phyloP scores from a whole-genome alignment of 768 basidiomycete species.

The Pleurotus djamor region DNA sequence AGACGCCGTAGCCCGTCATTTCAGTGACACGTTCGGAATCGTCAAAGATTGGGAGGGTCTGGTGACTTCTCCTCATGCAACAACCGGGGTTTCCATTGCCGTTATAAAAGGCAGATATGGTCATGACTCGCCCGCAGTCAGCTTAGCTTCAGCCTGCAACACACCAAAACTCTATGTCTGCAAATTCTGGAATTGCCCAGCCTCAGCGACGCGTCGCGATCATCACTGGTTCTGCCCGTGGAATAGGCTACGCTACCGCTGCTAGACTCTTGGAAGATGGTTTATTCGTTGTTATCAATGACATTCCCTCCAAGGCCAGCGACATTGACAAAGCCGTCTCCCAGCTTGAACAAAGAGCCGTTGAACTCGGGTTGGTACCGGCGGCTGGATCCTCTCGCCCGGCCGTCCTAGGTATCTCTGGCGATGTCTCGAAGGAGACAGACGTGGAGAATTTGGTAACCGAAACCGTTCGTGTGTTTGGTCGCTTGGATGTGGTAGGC shows the following conservation, averaged over 20 bases:
- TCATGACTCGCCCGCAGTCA: too few species aligned
- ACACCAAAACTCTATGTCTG: neutral
- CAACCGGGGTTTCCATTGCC: too few species aligned
- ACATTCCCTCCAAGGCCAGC: slow-evolving; percentile 21
- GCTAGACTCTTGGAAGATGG: slow-evolving; percentile 38
- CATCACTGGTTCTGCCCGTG: slow-evolving; percentile 34
- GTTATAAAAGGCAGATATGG: too few species aligned
- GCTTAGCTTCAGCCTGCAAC: too few species aligned
- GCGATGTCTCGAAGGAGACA: slow-evolving; percentile 1
- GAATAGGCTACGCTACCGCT: slow-evolving; percentile 41
- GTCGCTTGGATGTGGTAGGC: slow-evolving; percentile 6
- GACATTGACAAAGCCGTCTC: slow-evolving; percentile 19
- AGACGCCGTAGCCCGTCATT: too few species aligned
- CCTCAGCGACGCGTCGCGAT: slow-evolving; percentile 24
- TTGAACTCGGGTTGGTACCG: too few species aligned
- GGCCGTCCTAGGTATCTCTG: neutral
- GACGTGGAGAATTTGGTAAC: slow-evolving; percentile 1
- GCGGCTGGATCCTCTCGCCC: neutral
- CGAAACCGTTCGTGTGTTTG: slow-evolving; percentile 1
- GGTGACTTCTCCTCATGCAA: too few species aligned
- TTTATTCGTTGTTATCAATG: slow-evolving; percentile 38
- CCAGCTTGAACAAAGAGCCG: slow-evolving; percentile 20
- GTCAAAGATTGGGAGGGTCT: too few species aligned
- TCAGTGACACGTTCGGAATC: too few species aligned
- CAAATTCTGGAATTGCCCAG: neutral